Evolutionary conservation across 768 basidiomycete genomes (phyloP), one percentile per base, ranked within the genome.

Genomic region (Lactarius hatsudake): DNA sequence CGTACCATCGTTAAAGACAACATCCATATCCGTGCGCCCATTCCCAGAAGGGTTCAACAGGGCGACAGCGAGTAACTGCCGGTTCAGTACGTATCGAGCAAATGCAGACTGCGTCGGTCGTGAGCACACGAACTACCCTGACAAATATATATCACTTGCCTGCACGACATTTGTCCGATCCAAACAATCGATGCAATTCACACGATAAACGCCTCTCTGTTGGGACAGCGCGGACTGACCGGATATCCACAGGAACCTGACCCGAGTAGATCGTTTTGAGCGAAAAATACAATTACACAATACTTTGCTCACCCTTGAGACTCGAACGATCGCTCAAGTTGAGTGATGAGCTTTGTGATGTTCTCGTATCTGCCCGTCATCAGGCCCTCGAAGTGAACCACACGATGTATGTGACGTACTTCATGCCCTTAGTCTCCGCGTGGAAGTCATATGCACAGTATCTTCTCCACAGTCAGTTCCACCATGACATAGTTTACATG

Each of bases 121-220:
- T 67, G 10, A 42, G 73, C 64, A 65, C 30, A 61, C 28, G 12
- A 23, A 28, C 36, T 43, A 6, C n/a, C 17, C 43, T 57, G 10
- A 26, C 54, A 30, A 61, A 63, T 26, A 62, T 23, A 63, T 26
- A 61, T 23, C 28, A 40, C 48, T 15, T 26, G 88, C 93, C 83
- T 94, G 89, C 10, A 97, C 93, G 28, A 97, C 96, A 74, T 96
- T 97, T 17, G 96, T 98, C 61, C 96, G 81, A 74, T 98, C 96
- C 51, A 98, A 79, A 72, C 95, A 96, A 74, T 98, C 96, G 55
- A 98, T 96, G 75, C 96, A 98, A 73, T 96, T 98, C 28, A 94
- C 85, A 4, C 96, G 86, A 77, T 92, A 97, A 2, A 90, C 86
- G 1, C 93, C 94, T 65, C 86, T 88, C 75, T 98, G 96, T 72